Evolutionary conservation across 176 grass and related monocot species (phyloP), one percentile per base, ranked within the genome.

Genomic region (Chrysopogon serrulatus): DNA sequence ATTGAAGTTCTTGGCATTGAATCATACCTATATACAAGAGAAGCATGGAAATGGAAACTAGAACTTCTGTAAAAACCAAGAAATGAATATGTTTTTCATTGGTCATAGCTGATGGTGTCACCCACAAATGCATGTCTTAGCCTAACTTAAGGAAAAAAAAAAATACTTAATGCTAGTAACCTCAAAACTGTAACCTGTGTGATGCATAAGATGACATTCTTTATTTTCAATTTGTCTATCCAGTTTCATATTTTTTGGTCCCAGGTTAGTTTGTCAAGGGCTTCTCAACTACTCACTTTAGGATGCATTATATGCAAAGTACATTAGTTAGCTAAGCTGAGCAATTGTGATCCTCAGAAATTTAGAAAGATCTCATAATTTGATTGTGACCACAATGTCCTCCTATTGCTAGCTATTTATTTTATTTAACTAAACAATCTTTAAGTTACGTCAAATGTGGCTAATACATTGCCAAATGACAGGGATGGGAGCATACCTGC

Each of bases 401-500:
- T 28, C 19, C 40, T 43, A 4, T n/a, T 33, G 26, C 70, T 67
- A 77, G 45, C 34, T 41, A 73, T 27, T 86, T 69, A 18, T 88
- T 21, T 68, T 83, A 41, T 19, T 35, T 17, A 65, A 35, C 43
- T 35, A 69, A 77, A 43, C 56, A 43, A 64, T 70, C 12, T 47
- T 68, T 62, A 62, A 41, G 68, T 49, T 86, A 39, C 79, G 40
- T 37, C 65, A 77, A 33, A 47, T 42, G 34, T 68, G 30, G 33
- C 79, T 90, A 78, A 80, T 57, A 47, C 4, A 17, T 71, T 84
- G 32, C 80, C 86, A 79, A 49, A 84, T 90, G 16, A 61, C 62
- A 97, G 94, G 76, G 91, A 97, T 89, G 94, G 89, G 62, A 92
- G 85, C 44, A 67, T 97, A 56, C 87, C 94, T 5, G 91, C 90